A percentile compares a stretch with the other conserved stretches of the same genome.
These are phyloP conservation scores for Sphaerobolus stellatus DNA, from an alignment of 1,284 basidiomycete species.

Conservation along the genomic window DNA sequence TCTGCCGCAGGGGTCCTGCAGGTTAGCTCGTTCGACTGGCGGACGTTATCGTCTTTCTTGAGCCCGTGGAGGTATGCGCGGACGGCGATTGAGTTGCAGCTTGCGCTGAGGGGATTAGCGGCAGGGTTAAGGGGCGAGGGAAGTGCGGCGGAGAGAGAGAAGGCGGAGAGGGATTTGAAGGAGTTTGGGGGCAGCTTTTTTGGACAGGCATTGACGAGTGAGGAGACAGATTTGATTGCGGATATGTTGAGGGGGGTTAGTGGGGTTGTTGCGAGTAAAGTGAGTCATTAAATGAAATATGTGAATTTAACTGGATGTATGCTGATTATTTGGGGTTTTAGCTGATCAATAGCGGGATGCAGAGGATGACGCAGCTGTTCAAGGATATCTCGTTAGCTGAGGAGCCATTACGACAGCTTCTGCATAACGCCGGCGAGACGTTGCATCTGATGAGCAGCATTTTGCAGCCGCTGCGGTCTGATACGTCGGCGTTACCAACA, in stretches of 20 bases:
- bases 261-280: constrained; percentile 63
- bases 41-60: constrained; percentile 53
- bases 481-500: constrained; percentile 42
- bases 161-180: constrained; percentile 57
- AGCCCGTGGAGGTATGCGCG: constrained; percentile 81
- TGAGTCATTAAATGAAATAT: constrained; percentile 25
- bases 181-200: constrained; percentile 65
- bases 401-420: constrained; percentile 34
- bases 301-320: constrained; percentile 3
- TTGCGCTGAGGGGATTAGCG: constrained; percentile 69
- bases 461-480: constrained; percentile 59
- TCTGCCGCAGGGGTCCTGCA: constrained; percentile 39
- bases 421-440: constrained; percentile 63
- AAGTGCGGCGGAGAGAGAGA: constrained; percentile 51
- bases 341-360: constrained; percentile 76
- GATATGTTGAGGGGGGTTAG: constrained; percentile 73
- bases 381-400: constrained; percentile 33
- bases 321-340: constrained; percentile 26
- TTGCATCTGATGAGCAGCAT: constrained; percentile 68
- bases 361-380: constrained; percentile 60
- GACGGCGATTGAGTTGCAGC: constrained; percentile 73
- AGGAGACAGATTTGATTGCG: constrained; percentile 77
- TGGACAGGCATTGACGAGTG: constrained; percentile 65
- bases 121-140: constrained; percentile 58
- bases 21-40: constrained; percentile 58